Conservation (phyloP, 345 rosid species). For the Linum usitatissimum region DNA sequence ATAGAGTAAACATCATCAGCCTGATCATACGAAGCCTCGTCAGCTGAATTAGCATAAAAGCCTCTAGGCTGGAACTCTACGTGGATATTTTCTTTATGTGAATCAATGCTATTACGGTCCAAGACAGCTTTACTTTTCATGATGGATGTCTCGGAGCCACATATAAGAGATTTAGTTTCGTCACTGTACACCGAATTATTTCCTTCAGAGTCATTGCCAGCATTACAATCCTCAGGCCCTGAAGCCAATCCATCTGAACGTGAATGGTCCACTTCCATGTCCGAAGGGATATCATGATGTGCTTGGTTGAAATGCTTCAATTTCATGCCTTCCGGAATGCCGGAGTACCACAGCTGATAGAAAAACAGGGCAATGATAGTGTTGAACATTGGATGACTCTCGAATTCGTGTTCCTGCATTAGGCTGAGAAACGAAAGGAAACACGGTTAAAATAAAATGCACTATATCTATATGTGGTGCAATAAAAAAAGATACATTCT, state of each 20-base stretch:
- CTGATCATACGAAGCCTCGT: constrained; percentile 29
- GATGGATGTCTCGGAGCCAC: constrained; percentile 54
- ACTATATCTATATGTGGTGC: neutral
- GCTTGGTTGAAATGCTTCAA: constrained; percentile 23
- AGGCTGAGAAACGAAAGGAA: constrained; percentile 34
- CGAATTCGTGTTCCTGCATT: constrained; percentile 39
- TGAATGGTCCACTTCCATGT: constrained; percentile 4
- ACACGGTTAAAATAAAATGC: neutral
- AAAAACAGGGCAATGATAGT: constrained; percentile 52
- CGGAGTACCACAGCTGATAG: constrained; percentile 47
- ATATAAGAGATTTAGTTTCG: constrained; percentile 22
- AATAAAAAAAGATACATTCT: neutral
- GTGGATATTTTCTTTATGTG: constrained; percentile 6
- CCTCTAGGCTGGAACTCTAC: constrained; percentile 18
- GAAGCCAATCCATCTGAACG: constrained; percentile 14
- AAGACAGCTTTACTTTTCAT: constrained; percentile 33
- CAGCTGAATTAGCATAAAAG: constrained; percentile 35
- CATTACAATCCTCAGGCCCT: constrained; percentile 15
- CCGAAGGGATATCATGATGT: constrained; percentile 17
- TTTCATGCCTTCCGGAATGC: constrained; percentile 32
- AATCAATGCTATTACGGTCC: constrained; percentile 13
- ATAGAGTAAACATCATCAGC: constrained; percentile 28
- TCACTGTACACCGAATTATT: constrained; percentile 21
- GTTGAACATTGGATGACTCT: constrained; percentile 36
- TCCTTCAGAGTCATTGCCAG: constrained; percentile 17